Base-by-base conservation (phyloP, 176 grass and related monocot species). In the Areca catechu region DNA sequence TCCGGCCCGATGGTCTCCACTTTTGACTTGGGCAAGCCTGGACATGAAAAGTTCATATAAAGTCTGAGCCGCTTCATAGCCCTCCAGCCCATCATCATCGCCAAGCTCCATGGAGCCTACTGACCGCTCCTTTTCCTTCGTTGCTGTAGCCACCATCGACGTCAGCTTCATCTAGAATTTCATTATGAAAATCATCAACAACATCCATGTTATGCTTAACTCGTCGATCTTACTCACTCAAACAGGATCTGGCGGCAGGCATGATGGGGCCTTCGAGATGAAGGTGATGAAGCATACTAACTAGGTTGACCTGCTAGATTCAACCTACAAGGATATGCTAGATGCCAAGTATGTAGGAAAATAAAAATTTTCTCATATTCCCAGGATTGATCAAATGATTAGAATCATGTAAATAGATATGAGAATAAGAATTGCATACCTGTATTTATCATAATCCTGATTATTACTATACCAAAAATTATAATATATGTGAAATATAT, bases 301-400 rank as follows among this genome's bases (percentile, higher is more conserved):
- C 62, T 83, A 86, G 19, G 80, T 86, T 3, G 92, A 97, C 76
- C 69, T 97, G 69, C 79, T 97, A 60, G 92, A 97, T 65, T 97
- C 86, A 0, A 91, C 86, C 0, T 86, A 97, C 53, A 97, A 97
- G 62, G 92, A 97, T 69, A 97, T 97, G 92, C 62, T 97, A 53
- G 92, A 97, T 71, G 92, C 92, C 22, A 97, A 91, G 65, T 97
- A 91, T n/a, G n/a, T n/a, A n/a, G n/a, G n/a, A n/a, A n/a, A n/a
- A n/a, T n/a, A n/a, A n/a, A n/a, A n/a, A n/a, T n/a, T n/a, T n/a
- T n/a, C n/a, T n/a, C n/a, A n/a, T n/a, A n/a, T n/a, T n/a, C n/a
- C n/a, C n/a, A n/a, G n/a, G n/a, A n/a, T n/a, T n/a, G n/a, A n/a
- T n/a, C n/a, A n/a, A n/a, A n/a, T n/a, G n/a, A n/a, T n/a, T n/a